Conservation (phyloP, 1,284 basidiomycete species). For the Rhodotorula sp. region DNA sequence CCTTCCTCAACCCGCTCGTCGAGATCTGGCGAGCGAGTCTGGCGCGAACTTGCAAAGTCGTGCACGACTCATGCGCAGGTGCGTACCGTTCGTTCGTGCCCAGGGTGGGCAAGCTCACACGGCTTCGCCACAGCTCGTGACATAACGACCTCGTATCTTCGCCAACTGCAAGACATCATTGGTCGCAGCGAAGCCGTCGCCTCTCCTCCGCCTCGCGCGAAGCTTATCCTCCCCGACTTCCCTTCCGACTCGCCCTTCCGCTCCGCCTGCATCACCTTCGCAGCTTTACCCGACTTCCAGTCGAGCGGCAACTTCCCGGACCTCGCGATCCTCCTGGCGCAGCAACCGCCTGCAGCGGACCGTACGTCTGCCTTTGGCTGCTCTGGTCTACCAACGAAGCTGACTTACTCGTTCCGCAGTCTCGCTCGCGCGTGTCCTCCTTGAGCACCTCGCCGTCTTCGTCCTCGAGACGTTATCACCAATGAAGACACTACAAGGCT, state of each 20-base stretch:
- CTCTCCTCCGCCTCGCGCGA: background rate
- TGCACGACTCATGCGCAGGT: background rate
- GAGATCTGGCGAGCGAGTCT: conserved; percentile 11
- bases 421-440: conserved; percentile 23
- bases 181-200: background rate
- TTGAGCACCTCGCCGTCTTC: conserved; percentile 31
- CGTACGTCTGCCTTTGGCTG: conserved; percentile 2
- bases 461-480: background rate
- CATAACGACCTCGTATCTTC: background rate
- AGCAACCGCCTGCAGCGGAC: conserved; percentile 16
- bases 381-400: too few relatives aligned
- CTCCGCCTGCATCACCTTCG: background rate
- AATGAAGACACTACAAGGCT: background rate
- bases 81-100: background rate
- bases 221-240: background rate
- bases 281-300: background rate
- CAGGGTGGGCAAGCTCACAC: background rate
- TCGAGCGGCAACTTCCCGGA: conserved; percentile 14
- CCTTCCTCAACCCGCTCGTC: conserved; percentile 11
- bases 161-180: conserved; percentile 1
- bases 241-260: background rate
- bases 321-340: conserved; percentile 6
- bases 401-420: background rate
- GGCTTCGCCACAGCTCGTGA: background rate
- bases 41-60: background rate